Evolutionary conservation across 2,329 filamentous ascomycete species (phyloP).

Genomic region (Dactylella cylindrospora): DNA sequence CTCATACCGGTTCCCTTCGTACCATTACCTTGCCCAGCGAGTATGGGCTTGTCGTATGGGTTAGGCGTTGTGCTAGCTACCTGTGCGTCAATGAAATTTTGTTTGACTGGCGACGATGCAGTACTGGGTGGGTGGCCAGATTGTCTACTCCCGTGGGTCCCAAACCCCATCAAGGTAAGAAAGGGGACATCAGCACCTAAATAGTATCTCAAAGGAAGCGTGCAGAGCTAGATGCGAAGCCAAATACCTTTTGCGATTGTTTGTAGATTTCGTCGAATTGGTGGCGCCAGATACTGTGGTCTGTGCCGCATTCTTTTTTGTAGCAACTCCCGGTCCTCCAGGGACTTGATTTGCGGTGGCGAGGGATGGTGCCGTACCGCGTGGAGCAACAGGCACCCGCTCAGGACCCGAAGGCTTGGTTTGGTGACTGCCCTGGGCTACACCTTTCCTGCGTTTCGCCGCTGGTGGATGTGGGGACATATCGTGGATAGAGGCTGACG

Average conservation of each 20-base stretch:
- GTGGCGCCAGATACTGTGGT: not conserved
- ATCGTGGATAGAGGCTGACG: constrained; percentile 1
- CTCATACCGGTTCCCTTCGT: constrained; percentile 7
- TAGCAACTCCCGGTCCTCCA: not conserved
- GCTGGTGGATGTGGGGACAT: constrained; percentile 14
- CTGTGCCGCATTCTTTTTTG: constrained; percentile 11
- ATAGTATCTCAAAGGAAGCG: too few relatives aligned
- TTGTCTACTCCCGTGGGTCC: too few relatives aligned
- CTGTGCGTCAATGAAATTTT: constrained; percentile 19
- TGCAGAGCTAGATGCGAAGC: too few relatives aligned
- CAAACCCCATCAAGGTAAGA: too few relatives aligned
- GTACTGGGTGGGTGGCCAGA: constrained; percentile 9
- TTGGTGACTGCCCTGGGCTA: not conserved
- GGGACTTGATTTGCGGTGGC: constrained; percentile 1
- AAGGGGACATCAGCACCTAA: too few relatives aligned
- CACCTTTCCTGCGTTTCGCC: constrained; percentile 34
- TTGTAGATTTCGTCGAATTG: constrained; percentile 9
- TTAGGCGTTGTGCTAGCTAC: not conserved
- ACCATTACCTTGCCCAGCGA: not conserved
- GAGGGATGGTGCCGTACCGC: constrained; percentile 4
- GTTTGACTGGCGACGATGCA: constrained; percentile 22
- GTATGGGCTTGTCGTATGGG: not conserved
- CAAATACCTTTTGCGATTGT: constrained; percentile 25
- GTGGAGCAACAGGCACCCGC: not conserved
- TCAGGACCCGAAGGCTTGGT: constrained; percentile 12